Evolutionary conservation across 2,329 filamentous ascomycete species (phyloP), one percentile per base, ranked within the genome.

Genomic region (Penicillium sp.): DNA sequence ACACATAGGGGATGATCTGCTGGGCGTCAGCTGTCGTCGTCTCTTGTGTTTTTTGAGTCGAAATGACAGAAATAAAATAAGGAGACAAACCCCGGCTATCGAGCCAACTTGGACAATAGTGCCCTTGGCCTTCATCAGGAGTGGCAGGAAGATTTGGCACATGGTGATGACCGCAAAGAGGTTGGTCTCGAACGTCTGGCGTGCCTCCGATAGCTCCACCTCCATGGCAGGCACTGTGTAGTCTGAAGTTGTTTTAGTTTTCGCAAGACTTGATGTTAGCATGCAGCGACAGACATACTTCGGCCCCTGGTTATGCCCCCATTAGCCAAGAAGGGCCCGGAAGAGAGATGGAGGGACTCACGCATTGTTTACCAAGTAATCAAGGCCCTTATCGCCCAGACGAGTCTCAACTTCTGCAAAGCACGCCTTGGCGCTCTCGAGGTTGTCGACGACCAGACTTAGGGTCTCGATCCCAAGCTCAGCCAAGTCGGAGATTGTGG

Each of bases 301-400:
- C 58, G 57, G 16, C 60, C 61, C 16, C 61, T 58, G 26, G 21
- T 17, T 10, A 30, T 19, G 9, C 21, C n/a, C 29, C 6, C n/a
- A 15, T 39, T 29, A 37, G 33, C 19, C 26, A 30, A 17, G 17
- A 39, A 18, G n/a, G 15, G 15, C 25, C 8, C 14, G 14, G 27
- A 14, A 27, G 33, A 14, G n/a, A 16, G 25, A 27, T 9, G 7
- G 7, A 32, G 29, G 17, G 13, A 60, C 63, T 58, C 43, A 68
- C 40, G 78, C 78, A 63, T 81, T 81, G 57, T 80, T 80, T 51
- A 80, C 73, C 9, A 81, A 64, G 48, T 74, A 72, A 51, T 80
- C 72, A n/a, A 81, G 65, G 3, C 66, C 66, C 33, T 68, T 71
- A 14, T 71, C 72, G 7, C 61, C 62, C 0, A 77, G 72, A 14